Evolutionary conservation across 2,329 filamentous ascomycete species (phyloP), one percentile per base, ranked within the genome.

Genomic region (Scytalidium sp.): DNA sequence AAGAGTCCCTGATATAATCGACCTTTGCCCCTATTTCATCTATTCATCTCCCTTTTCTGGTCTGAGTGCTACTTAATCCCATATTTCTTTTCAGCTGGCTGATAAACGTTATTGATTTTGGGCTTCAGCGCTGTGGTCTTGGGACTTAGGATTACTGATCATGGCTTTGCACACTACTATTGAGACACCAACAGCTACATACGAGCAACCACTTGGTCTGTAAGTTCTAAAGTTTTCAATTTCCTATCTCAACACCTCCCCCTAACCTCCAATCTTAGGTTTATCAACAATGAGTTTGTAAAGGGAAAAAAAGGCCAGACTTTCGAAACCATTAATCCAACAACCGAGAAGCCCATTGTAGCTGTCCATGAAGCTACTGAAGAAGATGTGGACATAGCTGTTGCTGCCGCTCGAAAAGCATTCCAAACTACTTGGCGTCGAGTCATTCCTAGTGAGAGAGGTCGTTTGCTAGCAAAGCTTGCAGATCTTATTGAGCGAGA

Each of bases 401-500:
- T 90, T 19, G 70, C 75, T 22, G 83, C 86, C 3, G 87, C 87
- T 32, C 78, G 83, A 46, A 49, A 45, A 22, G 51, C 52, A 32
- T 82, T 90, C 65, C 80, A 80, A 49, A 74, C 81, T 1, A 74
- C 70, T 56, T 91, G 89, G 85, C 75, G 70, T 58, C 72, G 79
- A 53, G 77, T 80, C 58, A 80, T 84, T n/a, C 88, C 90, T 47
- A 76, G 83, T 60, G 71, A 84, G 64, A 85, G 90, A 60, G 81
- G 86, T 64, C 75, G 75, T 61, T 71, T 83, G 56, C 74, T 96
- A 55, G 69, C 75, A 56, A 91, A 88, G 72, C 84, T 96, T 44
- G 88, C 90, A 65, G 83, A 91, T 40, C 75, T 94, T 41, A 78
- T 84, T 58, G 87, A 93, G 76, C 79, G 88, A 76, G 85, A 95